phyloP scores from a whole-genome alignment of 192 early-diverging fungal species.

The Phycomyces nitens region DNA sequence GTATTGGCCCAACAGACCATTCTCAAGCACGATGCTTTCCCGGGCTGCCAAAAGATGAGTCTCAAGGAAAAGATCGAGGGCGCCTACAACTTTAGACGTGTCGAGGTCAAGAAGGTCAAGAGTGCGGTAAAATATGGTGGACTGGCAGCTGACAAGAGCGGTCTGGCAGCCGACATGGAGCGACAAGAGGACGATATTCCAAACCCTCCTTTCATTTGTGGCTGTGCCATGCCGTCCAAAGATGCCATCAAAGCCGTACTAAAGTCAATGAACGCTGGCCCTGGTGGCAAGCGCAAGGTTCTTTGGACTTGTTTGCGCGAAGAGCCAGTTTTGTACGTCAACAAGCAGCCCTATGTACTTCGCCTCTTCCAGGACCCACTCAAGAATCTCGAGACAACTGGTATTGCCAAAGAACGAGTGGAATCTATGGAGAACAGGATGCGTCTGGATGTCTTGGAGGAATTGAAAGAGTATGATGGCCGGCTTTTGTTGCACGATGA shows the following conservation, averaged over 20 bases:
- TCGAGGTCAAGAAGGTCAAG: constrained; percentile 32
- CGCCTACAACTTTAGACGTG: constrained; percentile 58
- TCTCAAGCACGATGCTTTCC: constrained; percentile 63
- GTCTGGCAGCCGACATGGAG: constrained; percentile 24
- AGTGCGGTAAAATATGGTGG: constrained; percentile 12
- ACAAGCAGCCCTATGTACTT: constrained; percentile 56
- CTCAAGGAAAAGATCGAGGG: constrained; percentile 58
- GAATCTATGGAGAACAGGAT: constrained; percentile 60
- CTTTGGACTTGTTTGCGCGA: constrained; percentile 64
- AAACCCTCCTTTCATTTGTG: constrained; percentile 44
- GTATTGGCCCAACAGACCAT: constrained; percentile 58
- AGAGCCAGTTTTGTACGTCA: constrained; percentile 64
- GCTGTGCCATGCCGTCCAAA: constrained; percentile 62
- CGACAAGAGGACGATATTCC: constrained; percentile 10
- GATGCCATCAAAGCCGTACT: constrained; percentile 51
- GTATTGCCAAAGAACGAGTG: constrained; percentile 59
- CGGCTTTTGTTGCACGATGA: constrained; percentile 60
- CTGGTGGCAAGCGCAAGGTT: constrained; percentile 37
- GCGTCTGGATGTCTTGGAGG: constrained; percentile 51
- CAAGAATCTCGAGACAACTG: constrained; percentile 63
- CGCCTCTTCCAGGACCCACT: constrained; percentile 58
- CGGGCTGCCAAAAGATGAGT: constrained; percentile 59
- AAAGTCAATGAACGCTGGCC: constrained; percentile 45
- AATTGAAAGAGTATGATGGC: constrained; percentile 47
- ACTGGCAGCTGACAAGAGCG: constrained; percentile 4